phyloP scores from a whole-genome alignment of 306 rosid genomes.

The Pyrus bretschneideri region DNA sequence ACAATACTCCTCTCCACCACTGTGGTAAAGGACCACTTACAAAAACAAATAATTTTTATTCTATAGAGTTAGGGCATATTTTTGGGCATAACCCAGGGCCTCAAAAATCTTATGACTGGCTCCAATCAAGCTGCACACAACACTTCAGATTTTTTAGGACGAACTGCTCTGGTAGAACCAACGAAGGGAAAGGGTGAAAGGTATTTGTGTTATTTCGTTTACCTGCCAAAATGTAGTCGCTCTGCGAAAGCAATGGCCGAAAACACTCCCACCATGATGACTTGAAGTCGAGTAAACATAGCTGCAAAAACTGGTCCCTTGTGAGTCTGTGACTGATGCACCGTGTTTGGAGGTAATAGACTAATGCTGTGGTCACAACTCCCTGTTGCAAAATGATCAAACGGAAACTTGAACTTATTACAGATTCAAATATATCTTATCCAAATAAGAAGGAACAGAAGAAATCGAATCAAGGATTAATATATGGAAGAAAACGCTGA shows the following conservation, averaged over 20 bases:
- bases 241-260: constrained; percentile 33
- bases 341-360: constrained; percentile 32
- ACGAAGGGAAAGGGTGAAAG: not conserved
- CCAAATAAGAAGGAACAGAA: not conserved
- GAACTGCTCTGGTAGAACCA: not conserved
- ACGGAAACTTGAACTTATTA: not conserved
- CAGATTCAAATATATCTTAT: not conserved
- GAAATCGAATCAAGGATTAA: not conserved
- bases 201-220: not conserved
- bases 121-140: constrained; percentile 21
- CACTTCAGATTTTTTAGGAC: not conserved
- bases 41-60: too few relatives aligned
- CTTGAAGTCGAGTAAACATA: constrained; percentile 31
- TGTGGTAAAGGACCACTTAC: too few relatives aligned
- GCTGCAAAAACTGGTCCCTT: constrained; percentile 34
- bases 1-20: too few relatives aligned
- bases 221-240: constrained; percentile 26
- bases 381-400: constrained; percentile 11
- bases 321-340: constrained; percentile 10
- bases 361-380: constrained; percentile 21
- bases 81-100: too few relatives aligned
- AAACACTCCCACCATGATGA: constrained; percentile 21
- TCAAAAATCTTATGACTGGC: not conserved
- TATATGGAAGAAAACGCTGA: constrained; percentile 3
- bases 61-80: too few relatives aligned